Percentiles rank a stretch among this genome's conserved stretches.
Evolutionary conservation across 352 stramenopile species (phyloP).

Genomic region (Globisporangium paroecandrum): DNA sequence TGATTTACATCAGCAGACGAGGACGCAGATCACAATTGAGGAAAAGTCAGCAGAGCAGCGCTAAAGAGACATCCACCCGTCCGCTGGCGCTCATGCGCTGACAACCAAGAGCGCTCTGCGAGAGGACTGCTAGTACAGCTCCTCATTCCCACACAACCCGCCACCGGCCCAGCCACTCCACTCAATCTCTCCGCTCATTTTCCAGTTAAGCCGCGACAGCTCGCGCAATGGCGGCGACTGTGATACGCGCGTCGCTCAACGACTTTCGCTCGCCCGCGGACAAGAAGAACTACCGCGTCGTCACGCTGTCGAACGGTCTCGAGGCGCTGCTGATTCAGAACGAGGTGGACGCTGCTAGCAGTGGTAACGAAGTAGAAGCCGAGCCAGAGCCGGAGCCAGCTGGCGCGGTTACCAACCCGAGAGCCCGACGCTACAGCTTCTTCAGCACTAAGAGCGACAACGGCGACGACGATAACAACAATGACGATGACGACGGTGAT

Average conservation of each 20-base stretch:
- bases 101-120: neutral
- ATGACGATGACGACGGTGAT: slow-evolving; percentile 17
- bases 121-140: neutral
- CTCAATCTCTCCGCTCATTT: neutral
- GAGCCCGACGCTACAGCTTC: slow-evolving; percentile 17
- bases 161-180: neutral
- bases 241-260: slow-evolving; percentile 28
- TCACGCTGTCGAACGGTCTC: slow-evolving; percentile 65
- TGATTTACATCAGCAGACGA: slow-evolving; percentile 2
- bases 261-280: slow-evolving; percentile 53
- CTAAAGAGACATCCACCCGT: neutral
- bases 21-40: slow-evolving; percentile 4
- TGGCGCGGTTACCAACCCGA: neutral
- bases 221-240: slow-evolving; percentile 11
- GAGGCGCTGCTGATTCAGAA: slow-evolving; percentile 65
- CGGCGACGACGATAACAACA: slow-evolving; percentile 16
- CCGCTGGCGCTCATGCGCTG: neutral
- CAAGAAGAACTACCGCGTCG: slow-evolving; percentile 66
- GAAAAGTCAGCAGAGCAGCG: neutral
- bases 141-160: neutral
- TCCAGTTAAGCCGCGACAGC: neutral
- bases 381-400: slow-evolving; percentile 1
- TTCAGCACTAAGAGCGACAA: slow-evolving; percentile 16
- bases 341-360: slow-evolving; percentile 8
- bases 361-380: neutral